phyloP scores from a whole-genome alignment of 129 eudicot genomes.

The Cynara cardunculus region DNA sequence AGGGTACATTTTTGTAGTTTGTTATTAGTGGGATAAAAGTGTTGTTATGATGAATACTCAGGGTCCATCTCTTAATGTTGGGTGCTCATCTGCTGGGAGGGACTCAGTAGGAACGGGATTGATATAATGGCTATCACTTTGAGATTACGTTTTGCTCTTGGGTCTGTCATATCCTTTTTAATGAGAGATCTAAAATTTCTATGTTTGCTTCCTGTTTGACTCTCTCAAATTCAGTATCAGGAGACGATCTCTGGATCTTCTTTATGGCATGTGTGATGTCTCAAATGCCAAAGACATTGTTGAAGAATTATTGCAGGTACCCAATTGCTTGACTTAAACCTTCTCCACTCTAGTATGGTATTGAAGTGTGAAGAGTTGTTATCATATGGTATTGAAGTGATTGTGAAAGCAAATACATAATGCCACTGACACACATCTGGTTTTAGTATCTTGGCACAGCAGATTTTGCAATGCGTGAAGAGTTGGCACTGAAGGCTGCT shows the following conservation, averaged over 20 bases:
- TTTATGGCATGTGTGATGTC: conserved; percentile 99
- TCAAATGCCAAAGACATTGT: conserved; percentile 98
- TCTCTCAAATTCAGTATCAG: conserved; percentile 54
- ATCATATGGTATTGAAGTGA: background rate
- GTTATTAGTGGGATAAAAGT: background rate
- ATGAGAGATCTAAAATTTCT: background rate
- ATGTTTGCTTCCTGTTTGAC: background rate
- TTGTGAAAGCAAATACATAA: background rate
- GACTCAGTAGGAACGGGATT: background rate
- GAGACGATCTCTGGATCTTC: conserved; percentile 94
- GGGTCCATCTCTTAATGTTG: background rate
- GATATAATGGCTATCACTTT: background rate
- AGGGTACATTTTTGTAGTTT: background rate
- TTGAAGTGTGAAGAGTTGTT: too few species aligned
- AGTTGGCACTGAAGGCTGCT: conserved; percentile 89
- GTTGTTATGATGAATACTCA: background rate
- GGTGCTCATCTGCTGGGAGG: background rate
- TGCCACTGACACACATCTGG: conserved; percentile 20
- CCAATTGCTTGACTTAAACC: background rate
- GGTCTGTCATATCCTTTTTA: background rate
- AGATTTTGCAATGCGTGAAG: conserved; percentile 99
- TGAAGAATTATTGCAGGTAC: conserved; percentile 94
- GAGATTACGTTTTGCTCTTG: too few species aligned
- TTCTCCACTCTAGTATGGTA: background rate
- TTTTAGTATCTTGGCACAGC: conserved; percentile 90